Conservation (phyloP, 2,329 filamentous ascomycete genomes). For the Torrubiella hemipterigena region DNA sequence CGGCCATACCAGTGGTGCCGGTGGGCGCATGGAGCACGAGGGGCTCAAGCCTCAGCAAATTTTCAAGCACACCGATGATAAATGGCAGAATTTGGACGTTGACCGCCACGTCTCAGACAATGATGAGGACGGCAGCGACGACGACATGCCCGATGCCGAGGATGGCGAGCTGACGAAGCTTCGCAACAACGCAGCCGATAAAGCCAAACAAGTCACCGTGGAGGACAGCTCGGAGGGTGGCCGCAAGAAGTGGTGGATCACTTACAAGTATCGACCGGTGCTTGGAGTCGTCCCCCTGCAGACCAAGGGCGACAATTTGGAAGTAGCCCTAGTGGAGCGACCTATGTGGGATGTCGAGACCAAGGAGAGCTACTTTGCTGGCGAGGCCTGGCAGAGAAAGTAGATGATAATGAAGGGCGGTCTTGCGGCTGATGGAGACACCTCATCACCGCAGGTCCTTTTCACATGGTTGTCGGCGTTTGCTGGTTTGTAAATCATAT, state of each 20-base stretch:
- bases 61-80: constrained; percentile 25
- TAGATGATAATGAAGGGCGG: constrained; percentile 9
- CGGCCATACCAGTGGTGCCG: constrained; percentile 36
- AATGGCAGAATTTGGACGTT: constrained; percentile 25
- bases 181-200: constrained; percentile 12
- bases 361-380: constrained; percentile 56
- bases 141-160: constrained; percentile 20
- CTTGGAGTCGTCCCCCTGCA: constrained; percentile 52
- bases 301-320: constrained; percentile 34
- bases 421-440: constrained; percentile 6
- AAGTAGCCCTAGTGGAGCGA: constrained; percentile 81
- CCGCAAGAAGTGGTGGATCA: constrained; percentile 55
- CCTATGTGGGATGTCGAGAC: constrained; percentile 74
- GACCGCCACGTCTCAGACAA: constrained; percentile 24
- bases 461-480: too few relatives aligned
- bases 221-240: constrained; percentile 11
- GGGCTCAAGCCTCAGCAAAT: constrained; percentile 31
- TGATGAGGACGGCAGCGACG: constrained; percentile 21
- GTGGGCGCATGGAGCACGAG: constrained; percentile 36
- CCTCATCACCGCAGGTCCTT: too few relatives aligned
- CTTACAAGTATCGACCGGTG: constrained; percentile 90
- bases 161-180: constrained; percentile 22
- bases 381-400: constrained; percentile 37
- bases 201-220: constrained; percentile 9
- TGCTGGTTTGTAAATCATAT: too few relatives aligned